These are phyloP conservation scores for Colletotrichum somersetense DNA, from an alignment of 2,329 filamentous ascomycete species.

Conservation along the genomic window DNA sequence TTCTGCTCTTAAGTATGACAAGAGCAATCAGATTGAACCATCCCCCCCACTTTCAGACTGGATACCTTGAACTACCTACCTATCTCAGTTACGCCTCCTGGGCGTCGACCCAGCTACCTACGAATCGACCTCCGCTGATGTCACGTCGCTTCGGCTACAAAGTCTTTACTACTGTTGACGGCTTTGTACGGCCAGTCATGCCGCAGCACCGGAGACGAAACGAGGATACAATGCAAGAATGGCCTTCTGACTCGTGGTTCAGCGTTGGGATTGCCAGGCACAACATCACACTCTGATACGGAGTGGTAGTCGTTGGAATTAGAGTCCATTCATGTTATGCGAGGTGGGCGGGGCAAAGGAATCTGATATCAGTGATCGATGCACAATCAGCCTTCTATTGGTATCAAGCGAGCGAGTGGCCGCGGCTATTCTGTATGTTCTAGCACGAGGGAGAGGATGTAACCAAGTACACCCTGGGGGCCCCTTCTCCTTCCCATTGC, in stretches of 20 bases:
- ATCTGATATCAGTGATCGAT: conserved; percentile 3
- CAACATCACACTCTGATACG: not conserved
- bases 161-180: too few relatives aligned
- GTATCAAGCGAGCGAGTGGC: not conserved
- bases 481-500: not conserved
- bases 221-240: not conserved
- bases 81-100: not conserved
- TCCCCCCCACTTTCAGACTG: not conserved
- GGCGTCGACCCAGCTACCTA: not conserved
- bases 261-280: not conserved
- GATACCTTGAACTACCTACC: not conserved
- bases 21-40: fast-evolving
- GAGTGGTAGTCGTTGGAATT: not conserved
- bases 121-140: not conserved
- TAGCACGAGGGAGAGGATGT: conserved; percentile 1
- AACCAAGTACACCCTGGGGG: not conserved
- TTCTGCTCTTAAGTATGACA: not conserved
- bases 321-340: not conserved
- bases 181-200: not conserved
- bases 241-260: not conserved
- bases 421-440: conserved; percentile 6
- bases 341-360: conserved; percentile 13
- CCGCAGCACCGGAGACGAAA: not conserved
- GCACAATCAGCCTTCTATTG: not conserved
- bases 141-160: not conserved